Evolutionary conservation across 2,329 filamentous ascomycete genomes (phyloP), one percentile per base, ranked within the genome.

Genomic region (Tolypocladium tundrense): DNA sequence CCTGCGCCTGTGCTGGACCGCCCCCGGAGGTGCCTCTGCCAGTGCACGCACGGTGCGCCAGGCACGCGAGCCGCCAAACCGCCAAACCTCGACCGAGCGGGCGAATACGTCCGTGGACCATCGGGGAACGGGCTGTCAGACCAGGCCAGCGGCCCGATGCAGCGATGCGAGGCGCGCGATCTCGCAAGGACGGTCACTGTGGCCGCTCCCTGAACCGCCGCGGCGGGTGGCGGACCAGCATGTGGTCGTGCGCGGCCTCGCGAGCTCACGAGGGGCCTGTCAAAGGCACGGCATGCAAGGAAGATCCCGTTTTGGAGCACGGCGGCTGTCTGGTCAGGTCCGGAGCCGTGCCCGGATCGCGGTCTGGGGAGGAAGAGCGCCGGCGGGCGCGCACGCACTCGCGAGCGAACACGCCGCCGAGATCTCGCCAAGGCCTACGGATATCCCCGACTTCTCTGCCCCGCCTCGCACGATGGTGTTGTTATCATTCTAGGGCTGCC

Each of bases 241-340:
- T 31, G 5, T 2, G 39, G 53, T 27, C 19, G 24, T 43, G 39
- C 39, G 40, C 24, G 13, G 39, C 39, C 39, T 54, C 37, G 33
- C 31, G 31, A 35, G 31, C 31, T 52, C 48, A 21, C 39, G 39
- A 9, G 16, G 31, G 6, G 10, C 27, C 39, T 35, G 53, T 43
- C 53, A 54, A 43, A 43, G 39, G 39, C 53, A n/a, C 24, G 39
- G 39, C 40, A 54, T 54, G 53, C 53, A 54, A 54, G 53, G 53
- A 54, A 43, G 24, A 43, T 54, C 3, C 10, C 53, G 39, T 43
- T 24, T 33, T 54, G 53, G 53, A 27, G 14, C 53, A 7, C 8
- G 37, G 27, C 24, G 24, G 27, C 27, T 35, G 27, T n/a, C 48
- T 11, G 8, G 11, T 13, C 13, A 39, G 48, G 35, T 51, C 27